phyloP scores from a whole-genome alignment of 2,329 filamentous ascomycete genomes.

The Diatrype stigma region DNA sequence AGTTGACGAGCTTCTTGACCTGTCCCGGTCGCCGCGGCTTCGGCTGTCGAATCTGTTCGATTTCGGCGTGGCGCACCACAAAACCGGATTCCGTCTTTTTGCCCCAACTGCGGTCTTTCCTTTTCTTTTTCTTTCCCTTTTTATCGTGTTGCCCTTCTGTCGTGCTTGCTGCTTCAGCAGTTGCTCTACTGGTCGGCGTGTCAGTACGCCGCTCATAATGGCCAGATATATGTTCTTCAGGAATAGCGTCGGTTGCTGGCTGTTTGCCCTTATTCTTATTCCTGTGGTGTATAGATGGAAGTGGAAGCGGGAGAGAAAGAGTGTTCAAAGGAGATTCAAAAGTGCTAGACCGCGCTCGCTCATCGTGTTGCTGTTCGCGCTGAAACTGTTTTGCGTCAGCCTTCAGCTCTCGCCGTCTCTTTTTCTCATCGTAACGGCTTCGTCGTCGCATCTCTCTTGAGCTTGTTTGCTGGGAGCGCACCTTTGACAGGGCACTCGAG shows the following conservation, averaged over 20 bases:
- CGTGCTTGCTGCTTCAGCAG: not conserved
- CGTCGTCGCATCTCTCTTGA: conserved; percentile 14
- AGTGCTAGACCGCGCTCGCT: not conserved
- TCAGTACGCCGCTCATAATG: not conserved
- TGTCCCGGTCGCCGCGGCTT: conserved; percentile 25
- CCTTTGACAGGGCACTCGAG: conserved; percentile 12
- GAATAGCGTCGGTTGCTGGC: not conserved
- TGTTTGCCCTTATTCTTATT: conserved; percentile 15
- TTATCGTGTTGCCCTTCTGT: not conserved
- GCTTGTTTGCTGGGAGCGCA: conserved; percentile 16
- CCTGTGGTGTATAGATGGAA: not conserved
- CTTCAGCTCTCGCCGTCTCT: conserved; percentile 13
- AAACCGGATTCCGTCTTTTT: conserved; percentile 30
- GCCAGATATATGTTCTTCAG: not conserved
- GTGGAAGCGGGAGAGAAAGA: not conserved
- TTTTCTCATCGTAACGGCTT: conserved; percentile 19
- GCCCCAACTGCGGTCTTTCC: conserved; percentile 18
- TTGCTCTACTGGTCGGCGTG: conserved; percentile 13
- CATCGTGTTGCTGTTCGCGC: conserved; percentile 5
- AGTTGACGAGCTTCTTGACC: conserved; percentile 27
- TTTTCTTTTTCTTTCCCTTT: not conserved
- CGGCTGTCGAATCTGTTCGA: conserved; percentile 24
- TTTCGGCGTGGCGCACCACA: conserved; percentile 22
- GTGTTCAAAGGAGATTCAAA: not conserved
- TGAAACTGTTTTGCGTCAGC: conserved; percentile 9